These are phyloP conservation scores for Rhodamnia argentea DNA, from an alignment of 345 rosid genomes.

Conservation along the genomic window DNA sequence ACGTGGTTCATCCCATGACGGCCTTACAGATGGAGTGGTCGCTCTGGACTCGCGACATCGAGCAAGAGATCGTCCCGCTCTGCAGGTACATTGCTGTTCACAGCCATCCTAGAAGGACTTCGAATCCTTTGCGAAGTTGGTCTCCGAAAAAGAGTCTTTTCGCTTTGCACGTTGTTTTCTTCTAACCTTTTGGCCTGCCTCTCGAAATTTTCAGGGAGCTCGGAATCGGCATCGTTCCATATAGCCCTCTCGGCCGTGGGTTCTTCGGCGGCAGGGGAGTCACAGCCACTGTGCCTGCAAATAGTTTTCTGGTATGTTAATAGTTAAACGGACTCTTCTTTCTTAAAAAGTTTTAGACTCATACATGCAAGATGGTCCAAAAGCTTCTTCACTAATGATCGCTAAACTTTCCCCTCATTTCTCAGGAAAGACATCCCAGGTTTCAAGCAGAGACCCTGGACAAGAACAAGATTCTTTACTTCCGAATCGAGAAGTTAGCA, in stretches of 20 bases:
- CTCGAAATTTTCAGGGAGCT: slow-evolving; percentile 1
- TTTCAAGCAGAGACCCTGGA: slow-evolving; percentile 1
- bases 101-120: neutral
- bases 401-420: neutral
- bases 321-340: neutral
- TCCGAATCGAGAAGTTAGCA: slow-evolving; percentile 14
- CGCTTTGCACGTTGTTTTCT: neutral
- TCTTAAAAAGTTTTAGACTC: neutral
- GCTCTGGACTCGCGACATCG: slow-evolving; percentile 31
- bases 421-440: neutral
- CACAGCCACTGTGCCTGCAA: neutral
- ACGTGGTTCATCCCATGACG: slow-evolving; percentile 33
- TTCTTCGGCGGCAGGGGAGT: slow-evolving; percentile 1
- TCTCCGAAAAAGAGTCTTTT: neutral
- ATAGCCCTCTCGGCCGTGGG: slow-evolving; percentile 17
- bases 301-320: neutral
- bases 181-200: neutral
- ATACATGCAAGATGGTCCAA: no score
- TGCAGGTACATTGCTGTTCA: slow-evolving; percentile 7
- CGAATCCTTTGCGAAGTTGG: neutral
- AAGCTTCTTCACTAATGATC: no score
- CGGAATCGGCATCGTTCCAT: slow-evolving; percentile 9
- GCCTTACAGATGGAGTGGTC: slow-evolving; percentile 34
- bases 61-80: slow-evolving; percentile 27
- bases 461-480: slow-evolving; percentile 7